Percentiles rank a stretch among this genome's conserved stretches.
Conservation (phyloP, 2,329 filamentous ascomycete species). For the Chaetothyriales sp. region DNA sequence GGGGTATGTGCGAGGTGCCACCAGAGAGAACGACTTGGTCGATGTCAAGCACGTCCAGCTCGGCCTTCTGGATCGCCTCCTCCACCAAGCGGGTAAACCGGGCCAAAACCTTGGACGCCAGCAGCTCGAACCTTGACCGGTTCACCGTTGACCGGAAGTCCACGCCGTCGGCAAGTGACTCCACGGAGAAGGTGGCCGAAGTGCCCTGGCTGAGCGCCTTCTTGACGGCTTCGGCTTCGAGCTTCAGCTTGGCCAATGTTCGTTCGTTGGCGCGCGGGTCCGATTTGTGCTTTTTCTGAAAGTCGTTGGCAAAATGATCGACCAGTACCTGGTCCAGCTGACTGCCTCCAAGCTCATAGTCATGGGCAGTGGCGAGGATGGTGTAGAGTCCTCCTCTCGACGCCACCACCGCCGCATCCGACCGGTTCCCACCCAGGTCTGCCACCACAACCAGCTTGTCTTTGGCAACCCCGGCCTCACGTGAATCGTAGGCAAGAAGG, state of each 20-base stretch:
- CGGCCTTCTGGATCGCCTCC: slow-evolving; percentile 77
- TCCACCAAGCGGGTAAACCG: slow-evolving; percentile 77
- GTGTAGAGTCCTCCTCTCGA: slow-evolving; percentile 94
- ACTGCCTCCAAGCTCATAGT: slow-evolving; percentile 81
- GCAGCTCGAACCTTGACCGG: slow-evolving; percentile 79
- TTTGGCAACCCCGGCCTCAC: slow-evolving; percentile 50
- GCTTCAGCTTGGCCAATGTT: slow-evolving; percentile 78
- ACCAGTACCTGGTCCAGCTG: slow-evolving; percentile 81
- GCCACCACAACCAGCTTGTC: slow-evolving; percentile 89
- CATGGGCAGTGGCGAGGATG: slow-evolving; percentile 79
- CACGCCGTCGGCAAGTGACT: slow-evolving; percentile 73
- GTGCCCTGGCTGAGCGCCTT: slow-evolving; percentile 77
- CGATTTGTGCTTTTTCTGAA: slow-evolving; percentile 86
- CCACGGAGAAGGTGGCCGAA: slow-evolving; percentile 83
- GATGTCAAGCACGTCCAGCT: slow-evolving; percentile 78
- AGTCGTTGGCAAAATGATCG: slow-evolving; percentile 97
- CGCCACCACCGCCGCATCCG: slow-evolving; percentile 78
- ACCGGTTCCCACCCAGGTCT: slow-evolving; percentile 82
- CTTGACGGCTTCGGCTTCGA: slow-evolving; percentile 82
- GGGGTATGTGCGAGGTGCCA: slow-evolving; percentile 83
- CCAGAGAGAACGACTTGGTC: slow-evolving; percentile 90
- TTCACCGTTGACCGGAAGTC: slow-evolving; percentile 91
- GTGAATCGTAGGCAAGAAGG: slow-evolving; percentile 78
- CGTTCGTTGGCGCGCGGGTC: slow-evolving; percentile 72
- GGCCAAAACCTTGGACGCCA: slow-evolving; percentile 71